Evolutionary conservation across 2,329 filamentous ascomycete genomes (phyloP).

Genomic region (Sarocladiaceae sp.): DNA sequence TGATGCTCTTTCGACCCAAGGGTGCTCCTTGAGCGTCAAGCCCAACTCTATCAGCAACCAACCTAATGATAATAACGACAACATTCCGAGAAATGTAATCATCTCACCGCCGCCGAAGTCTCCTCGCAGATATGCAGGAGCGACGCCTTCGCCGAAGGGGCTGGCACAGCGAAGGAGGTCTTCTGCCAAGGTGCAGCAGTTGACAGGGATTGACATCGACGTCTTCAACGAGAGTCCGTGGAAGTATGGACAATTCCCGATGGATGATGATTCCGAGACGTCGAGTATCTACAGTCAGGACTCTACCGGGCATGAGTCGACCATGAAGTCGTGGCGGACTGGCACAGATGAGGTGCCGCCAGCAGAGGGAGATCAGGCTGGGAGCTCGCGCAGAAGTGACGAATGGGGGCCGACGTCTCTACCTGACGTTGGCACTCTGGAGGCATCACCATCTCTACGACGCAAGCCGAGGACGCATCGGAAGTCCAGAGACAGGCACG

Average conservation of each 20-base stretch:
- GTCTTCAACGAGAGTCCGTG: constrained; percentile 16
- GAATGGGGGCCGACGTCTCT: constrained; percentile 18
- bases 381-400: too few species aligned
- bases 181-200: constrained; percentile 32
- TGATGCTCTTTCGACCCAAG: neutral
- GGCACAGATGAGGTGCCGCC: neutral
- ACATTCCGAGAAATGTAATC: neutral
- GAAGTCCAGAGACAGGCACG: neutral
- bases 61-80: too few species aligned
- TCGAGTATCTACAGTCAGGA: constrained; percentile 5
- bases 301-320: neutral
- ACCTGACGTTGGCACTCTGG: neutral
- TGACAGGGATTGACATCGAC: constrained; percentile 36
- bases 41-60: too few species aligned
- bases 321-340: constrained; percentile 1
- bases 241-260: neutral
- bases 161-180: constrained; percentile 22
- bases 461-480: neutral
- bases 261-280: neutral
- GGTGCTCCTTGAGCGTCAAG: neutral
- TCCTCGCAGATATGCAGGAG: constrained; percentile 9
- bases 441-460: neutral
- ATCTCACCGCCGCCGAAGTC: constrained; percentile 3
- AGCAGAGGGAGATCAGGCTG: constrained; percentile 18
- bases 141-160: neutral